Evolutionary conservation across 805 yeast species (phyloP), one percentile per base, ranked within the genome.

Genomic region (Pichia kluyveri): DNA sequence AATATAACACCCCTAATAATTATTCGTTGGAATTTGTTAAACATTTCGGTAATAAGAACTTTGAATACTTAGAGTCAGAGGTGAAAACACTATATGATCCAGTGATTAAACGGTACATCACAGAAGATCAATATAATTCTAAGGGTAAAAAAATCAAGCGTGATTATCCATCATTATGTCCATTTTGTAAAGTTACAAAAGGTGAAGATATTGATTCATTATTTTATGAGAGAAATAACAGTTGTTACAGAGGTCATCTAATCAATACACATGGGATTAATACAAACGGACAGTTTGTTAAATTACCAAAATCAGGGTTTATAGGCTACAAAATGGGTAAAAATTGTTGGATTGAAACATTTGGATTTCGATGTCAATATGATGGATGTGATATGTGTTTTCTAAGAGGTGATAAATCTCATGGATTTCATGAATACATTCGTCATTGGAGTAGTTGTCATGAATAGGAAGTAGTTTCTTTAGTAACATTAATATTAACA

Each of bases 231-330:
- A 41, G 55, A 19, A 52, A 52, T 15, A 52, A 52, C 26, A 50
- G 53, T 14, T 51, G 53, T 6, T 52, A 52, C 36, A 41, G 55
- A 23, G 55, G 55, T n/a, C 55, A 52, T 42, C 39, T 52, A 9
- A 48, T 52, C 31, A 52, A 52, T 23, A 52, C 55, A 2, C 55
- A 52, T 39, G 55, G 55, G 4, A 44, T 52, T 23, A 48, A 46
- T 38, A 49, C 52, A 18, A 46, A 42, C 15, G 55, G 55, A 4
- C 39, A 42, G 8, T 31, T 30, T 19, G 45, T 44, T 19, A 43
- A 48, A 44, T 18, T 48, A 14, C 55, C 55, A 5, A 15, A 7
- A 19, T 18, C 44, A 10, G 41, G 47, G 4, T 43, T 45, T 34
- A 38, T 48, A 4, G 41, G 50, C 19, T 52, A 46, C 12, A 51